phyloP scores from a whole-genome alignment of 306 rosid species.

The Prunus kanzakura region DNA sequence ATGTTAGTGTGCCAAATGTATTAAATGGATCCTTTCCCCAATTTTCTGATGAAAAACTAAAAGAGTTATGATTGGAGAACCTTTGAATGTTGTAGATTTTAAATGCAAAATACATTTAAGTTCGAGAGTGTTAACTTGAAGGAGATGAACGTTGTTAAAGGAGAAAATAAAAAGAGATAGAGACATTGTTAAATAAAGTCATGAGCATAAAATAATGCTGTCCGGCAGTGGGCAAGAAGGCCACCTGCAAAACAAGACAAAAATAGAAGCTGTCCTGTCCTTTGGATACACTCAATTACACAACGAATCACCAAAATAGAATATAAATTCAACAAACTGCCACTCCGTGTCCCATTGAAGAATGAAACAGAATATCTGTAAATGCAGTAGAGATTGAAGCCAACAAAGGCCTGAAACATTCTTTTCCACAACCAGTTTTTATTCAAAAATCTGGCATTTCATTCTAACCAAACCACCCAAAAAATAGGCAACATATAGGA shows the following conservation, averaged over 20 bases:
- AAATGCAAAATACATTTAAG: not conserved
- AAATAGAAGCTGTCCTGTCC: not conserved
- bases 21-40: not conserved
- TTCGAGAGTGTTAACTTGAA: not conserved
- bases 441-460: not conserved
- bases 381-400: not conserved
- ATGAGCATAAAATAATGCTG: not conserved
- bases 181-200: not conserved
- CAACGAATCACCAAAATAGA: not conserved
- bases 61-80: not conserved
- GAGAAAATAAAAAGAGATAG: not conserved
- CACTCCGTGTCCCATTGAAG: not conserved
- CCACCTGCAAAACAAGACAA: constrained; percentile 4
- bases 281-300: not conserved
- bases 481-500: not conserved
- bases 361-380: not conserved
- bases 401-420: not conserved
- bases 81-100: not conserved
- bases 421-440: not conserved
- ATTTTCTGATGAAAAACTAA: not conserved
- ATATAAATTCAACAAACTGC: not conserved
- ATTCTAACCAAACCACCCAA: not conserved
- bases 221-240: not conserved
- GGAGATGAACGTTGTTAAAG: not conserved
- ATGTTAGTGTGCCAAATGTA: not conserved